A percentile compares a stretch with the other conserved stretches of the same genome.
Evolutionary conservation across 441 rosid genomes (phyloP).

Genomic region (Populus hybrid): DNA sequence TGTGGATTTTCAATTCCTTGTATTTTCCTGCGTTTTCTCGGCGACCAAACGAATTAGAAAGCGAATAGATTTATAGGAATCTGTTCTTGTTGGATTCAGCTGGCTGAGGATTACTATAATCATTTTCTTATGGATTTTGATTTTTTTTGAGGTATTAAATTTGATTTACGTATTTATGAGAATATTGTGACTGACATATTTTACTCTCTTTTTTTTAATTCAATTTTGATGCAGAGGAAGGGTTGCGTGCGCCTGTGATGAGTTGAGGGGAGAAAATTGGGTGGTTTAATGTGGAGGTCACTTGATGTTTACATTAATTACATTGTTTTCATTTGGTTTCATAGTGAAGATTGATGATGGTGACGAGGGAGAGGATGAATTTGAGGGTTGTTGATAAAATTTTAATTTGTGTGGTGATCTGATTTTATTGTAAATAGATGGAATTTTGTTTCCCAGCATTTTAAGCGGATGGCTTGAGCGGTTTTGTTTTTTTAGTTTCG

Average conservation of each 20-base stretch:
- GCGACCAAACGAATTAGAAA: constrained; percentile 15
- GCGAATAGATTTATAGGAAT: constrained; percentile 12
- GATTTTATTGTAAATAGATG: constrained; percentile 34
- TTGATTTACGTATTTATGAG: not conserved
- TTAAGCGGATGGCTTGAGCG: constrained; percentile 42
- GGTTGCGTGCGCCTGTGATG: constrained; percentile 12
- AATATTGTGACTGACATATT: not conserved
- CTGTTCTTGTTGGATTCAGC: not conserved
- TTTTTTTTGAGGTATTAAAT: not conserved
- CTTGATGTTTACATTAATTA: constrained; percentile 29
- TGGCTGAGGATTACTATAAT: not conserved
- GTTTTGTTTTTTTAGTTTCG: constrained; percentile 21
- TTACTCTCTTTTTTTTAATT: too few species aligned
- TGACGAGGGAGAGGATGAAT: constrained; percentile 22
- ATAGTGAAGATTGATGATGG: constrained; percentile 28
- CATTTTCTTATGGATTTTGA: not conserved
- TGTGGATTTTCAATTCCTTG: not conserved
- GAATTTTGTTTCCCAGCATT: constrained; percentile 21
- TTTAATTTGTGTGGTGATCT: constrained; percentile 26
- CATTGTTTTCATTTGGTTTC: constrained; percentile 12
- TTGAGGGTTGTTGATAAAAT: not conserved
- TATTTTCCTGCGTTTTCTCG: constrained; percentile 20
- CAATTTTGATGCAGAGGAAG: constrained; percentile 24
- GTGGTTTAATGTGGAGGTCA: constrained; percentile 10
- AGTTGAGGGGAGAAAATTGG: constrained; percentile 13